phyloP scores from a whole-genome alignment of 768 basidiomycete species.

The Termitomyces sp. region DNA sequence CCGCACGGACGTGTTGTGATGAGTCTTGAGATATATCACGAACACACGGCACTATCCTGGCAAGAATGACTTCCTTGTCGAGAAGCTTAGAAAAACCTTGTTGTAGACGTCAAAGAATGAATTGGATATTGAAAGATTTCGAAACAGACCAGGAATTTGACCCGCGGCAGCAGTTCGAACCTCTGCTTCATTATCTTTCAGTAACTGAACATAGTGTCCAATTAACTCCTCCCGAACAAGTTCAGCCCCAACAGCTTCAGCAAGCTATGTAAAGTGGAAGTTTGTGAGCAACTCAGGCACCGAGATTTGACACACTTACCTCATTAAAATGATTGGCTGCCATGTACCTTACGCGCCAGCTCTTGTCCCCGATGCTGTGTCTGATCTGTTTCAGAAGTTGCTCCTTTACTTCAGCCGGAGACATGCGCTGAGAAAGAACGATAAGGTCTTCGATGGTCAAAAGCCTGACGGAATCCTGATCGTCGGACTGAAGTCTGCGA shows the following conservation, averaged over 20 bases:
- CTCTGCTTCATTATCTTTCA: constrained; percentile 99
- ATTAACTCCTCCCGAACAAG: constrained; percentile 93
- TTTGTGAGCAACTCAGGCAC: background rate
- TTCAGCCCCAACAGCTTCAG: constrained; percentile 84
- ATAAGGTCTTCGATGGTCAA: constrained; percentile 95
- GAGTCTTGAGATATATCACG: constrained; percentile 89
- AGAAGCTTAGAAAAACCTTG: constrained; percentile 91
- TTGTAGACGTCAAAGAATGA: background rate
- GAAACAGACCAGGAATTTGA: constrained; percentile 83
- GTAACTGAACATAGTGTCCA: constrained; percentile 83
- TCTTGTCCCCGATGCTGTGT: constrained; percentile 88
- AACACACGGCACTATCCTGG: constrained; percentile 91
- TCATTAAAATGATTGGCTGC: constrained; percentile 96
- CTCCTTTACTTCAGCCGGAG: constrained; percentile 86
- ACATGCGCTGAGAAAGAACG: constrained; percentile 79
- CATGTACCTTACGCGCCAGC: constrained; percentile 99
- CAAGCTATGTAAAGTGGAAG: constrained; percentile 47
- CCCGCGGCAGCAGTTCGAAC: constrained; percentile 94
- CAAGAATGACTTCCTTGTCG: constrained; percentile 90
- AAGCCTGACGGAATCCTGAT: constrained; percentile 96
- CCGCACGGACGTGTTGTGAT: constrained; percentile 96
- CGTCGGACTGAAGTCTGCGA: constrained; percentile 88
- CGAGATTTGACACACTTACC: constrained; percentile 34
- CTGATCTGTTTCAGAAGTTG: constrained; percentile 85
- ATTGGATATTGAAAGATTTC: background rate